phyloP scores from a whole-genome alignment of 2,329 filamentous ascomycete species.

The Tolypocladium pustulatum region DNA sequence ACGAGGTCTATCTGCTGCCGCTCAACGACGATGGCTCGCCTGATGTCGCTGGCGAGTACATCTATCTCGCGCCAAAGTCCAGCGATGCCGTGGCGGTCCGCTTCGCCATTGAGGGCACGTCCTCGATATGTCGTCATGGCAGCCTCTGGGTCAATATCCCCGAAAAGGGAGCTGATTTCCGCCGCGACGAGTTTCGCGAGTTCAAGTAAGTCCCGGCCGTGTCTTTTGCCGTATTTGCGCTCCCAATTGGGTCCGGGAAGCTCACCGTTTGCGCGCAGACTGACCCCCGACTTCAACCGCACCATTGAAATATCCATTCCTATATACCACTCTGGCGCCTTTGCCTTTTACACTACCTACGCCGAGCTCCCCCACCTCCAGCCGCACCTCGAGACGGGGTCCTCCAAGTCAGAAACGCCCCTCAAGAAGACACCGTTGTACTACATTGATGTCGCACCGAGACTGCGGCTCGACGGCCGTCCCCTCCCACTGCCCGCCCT shows the following conservation, averaged over 20 bases:
- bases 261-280: conserved; percentile 34
- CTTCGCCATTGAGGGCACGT: conserved; percentile 88
- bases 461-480: conserved; percentile 61
- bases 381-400: conserved; percentile 13
- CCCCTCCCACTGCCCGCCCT: conserved; percentile 76
- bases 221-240: not conserved
- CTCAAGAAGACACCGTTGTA: conserved; percentile 61
- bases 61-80: conserved; percentile 72
- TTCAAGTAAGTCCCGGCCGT: conserved; percentile 59
- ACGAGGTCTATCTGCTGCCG: conserved; percentile 75
- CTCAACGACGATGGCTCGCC: conserved; percentile 91
- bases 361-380: conserved; percentile 65
- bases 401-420: conserved; percentile 28
- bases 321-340: conserved; percentile 73
- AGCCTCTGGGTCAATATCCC: conserved; percentile 97
- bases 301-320: conserved; percentile 84
- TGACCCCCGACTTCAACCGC: conserved; percentile 86
- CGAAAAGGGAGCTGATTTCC: conserved; percentile 62
- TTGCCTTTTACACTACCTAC: conserved; percentile 90
- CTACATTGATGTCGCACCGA: conserved; percentile 90
- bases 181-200: conserved; percentile 70
- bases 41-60: conserved; percentile 78
- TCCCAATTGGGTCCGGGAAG: not conserved
- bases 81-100: conserved; percentile 68
- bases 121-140: conserved; percentile 88